Evolutionary conservation across 176 grass and related monocot species (phyloP).

Genomic region (Oryza coarctata): DNA sequence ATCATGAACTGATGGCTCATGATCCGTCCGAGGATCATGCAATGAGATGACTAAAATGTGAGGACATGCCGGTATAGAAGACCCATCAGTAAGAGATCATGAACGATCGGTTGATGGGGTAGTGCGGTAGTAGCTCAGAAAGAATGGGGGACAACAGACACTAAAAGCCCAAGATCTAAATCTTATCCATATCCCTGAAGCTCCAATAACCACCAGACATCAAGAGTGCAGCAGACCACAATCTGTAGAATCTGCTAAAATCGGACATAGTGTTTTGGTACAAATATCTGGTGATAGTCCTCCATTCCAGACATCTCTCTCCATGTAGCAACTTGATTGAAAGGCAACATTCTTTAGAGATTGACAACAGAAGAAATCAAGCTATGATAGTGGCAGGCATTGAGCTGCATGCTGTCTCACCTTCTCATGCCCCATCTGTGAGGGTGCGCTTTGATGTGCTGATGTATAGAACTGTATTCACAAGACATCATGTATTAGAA

Average conservation of each 20-base stretch:
- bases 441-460: conserved; percentile 53
- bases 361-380: neutral
- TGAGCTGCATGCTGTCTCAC: neutral
- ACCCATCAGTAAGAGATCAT: neutral
- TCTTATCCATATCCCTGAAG: conserved; percentile 12
- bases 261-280: neutral
- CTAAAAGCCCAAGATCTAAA: neutral
- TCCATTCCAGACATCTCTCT: neutral
- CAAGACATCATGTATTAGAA: conserved; percentile 1
- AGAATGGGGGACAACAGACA: neutral
- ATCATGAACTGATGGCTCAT: neutral
- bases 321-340: neutral
- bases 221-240: neutral
- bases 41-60: neutral
- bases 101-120: neutral
- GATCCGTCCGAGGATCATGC: neutral
- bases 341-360: neutral
- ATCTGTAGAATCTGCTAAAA: neutral
- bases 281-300: neutral
- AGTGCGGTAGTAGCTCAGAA: neutral
- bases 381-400: neutral
- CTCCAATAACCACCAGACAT: neutral
- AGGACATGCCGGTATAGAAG: neutral
- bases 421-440: conserved; percentile 30
- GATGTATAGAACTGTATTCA: conserved; percentile 53